Percentiles rank a stretch among this genome's conserved stretches.
Evolutionary conservation across 176 grass and related monocot genomes (phyloP).

Genomic region (Bromus sterilis): DNA sequence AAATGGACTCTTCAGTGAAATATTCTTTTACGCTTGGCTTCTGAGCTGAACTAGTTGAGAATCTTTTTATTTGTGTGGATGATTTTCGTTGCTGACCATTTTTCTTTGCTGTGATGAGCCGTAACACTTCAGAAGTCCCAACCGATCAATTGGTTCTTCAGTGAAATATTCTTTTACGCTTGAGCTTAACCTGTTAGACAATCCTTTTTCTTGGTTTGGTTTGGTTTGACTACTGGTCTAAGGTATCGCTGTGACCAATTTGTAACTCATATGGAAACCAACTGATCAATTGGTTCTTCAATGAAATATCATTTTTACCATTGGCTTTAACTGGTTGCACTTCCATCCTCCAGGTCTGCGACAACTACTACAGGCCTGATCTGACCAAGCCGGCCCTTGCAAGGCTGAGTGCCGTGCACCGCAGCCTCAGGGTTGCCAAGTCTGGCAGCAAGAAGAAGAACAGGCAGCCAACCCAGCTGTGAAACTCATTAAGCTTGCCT

Average conservation of each 20-base stretch:
- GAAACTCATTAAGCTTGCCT: not conserved
- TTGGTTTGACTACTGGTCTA: not conserved
- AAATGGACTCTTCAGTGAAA: constrained; percentile 62
- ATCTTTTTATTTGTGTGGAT: not conserved
- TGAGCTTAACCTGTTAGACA: constrained; percentile 26
- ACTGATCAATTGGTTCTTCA: constrained; percentile 41
- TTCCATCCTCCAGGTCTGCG: constrained; percentile 28
- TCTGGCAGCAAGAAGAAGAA: constrained; percentile 88
- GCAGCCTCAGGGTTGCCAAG: constrained; percentile 78
- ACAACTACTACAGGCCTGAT: constrained; percentile 82
- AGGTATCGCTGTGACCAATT: constrained; percentile 12
- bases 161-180: constrained; percentile 80
- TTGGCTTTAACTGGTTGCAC: not conserved
- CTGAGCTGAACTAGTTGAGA: constrained; percentile 31
- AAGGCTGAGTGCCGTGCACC: constrained; percentile 53
- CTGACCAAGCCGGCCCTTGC: constrained; percentile 69
- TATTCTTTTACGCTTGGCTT: constrained; percentile 91
- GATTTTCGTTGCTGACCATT: not conserved
- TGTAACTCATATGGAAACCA: constrained; percentile 51
- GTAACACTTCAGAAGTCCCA: constrained; percentile 54
- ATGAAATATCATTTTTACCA: constrained; percentile 36
- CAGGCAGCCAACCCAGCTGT: constrained; percentile 47
- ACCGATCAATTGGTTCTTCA: constrained; percentile 44
- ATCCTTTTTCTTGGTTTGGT: not conserved
- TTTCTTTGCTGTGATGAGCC: constrained; percentile 64